These are phyloP conservation scores for Dendrobium nobile DNA, from an alignment of 106 monocot species.

Conservation along the genomic window DNA sequence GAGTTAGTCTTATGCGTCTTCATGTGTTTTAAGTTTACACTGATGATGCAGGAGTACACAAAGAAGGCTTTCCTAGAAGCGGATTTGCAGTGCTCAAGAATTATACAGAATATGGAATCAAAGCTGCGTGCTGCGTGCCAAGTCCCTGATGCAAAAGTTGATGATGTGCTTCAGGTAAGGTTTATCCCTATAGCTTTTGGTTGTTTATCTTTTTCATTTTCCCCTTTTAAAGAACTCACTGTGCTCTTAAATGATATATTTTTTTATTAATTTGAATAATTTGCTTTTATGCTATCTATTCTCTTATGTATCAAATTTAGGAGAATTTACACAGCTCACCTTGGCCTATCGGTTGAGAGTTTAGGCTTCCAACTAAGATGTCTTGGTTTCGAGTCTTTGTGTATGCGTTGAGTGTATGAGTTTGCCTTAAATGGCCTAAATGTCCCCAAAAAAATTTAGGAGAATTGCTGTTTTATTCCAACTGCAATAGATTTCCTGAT, in stretches of 20 bases:
- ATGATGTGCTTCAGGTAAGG: conserved; percentile 52
- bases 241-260: too few species aligned
- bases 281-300: not conserved
- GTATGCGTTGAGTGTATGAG: too few species aligned
- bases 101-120: conserved; percentile 68
- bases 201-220: too few species aligned
- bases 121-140: conserved; percentile 69
- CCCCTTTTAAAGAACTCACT: too few species aligned
- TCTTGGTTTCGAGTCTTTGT: too few species aligned
- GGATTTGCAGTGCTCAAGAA: conserved; percentile 62
- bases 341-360: too few species aligned
- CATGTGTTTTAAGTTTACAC: not conserved
- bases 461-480: not conserved
- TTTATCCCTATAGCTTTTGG: not conserved
- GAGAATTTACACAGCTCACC: not conserved
- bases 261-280: too few species aligned
- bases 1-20: not conserved
- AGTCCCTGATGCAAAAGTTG: conserved; percentile 60
- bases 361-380: too few species aligned
- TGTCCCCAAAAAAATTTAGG: too few species aligned
- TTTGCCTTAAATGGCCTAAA: too few species aligned
- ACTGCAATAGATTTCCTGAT: not conserved
- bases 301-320: not conserved
- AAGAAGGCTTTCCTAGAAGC: conserved; percentile 72
- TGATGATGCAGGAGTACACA: conserved; percentile 63